Evolutionary conservation across 306 rosid genomes (phyloP), one percentile per base, ranked within the genome.

Genomic region (Quercus suber): DNA sequence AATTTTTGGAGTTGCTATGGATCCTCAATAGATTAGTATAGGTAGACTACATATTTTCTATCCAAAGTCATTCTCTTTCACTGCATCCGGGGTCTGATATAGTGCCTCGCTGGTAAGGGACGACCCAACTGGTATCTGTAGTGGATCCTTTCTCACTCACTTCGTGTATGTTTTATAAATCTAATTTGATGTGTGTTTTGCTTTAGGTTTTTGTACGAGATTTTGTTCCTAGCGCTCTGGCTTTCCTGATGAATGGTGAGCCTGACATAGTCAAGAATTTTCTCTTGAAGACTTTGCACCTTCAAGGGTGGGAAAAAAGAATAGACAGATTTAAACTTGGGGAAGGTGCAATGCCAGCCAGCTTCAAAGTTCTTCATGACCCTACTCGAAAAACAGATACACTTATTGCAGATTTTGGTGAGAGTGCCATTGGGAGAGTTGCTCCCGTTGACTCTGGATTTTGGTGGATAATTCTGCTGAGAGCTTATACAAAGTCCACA

Each of bases 391-490:
- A 91, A 73, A 84, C 94, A 57, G 98, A 93, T 76, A 89, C 92
- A 63, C 84, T 93, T 59, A 79, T 88, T 78, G 98, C 98, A 73
- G 98, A 93, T 88, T 93, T 93, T 79, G 98, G 98, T 19, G 98
- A 93, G 86, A 93, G 94, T 88, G 98, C 98, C 23, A 93, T 93
- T 56, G 98, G 98, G 79, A 88, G 98, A 87, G 98, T 93, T 73
- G 98, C 98, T 79, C 98, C 98, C 35, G 98, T 93, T 75, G 98
- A 93, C 85, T 93, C 98, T 70, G 98, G 98, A 61, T 93, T 93
- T 87, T 93, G 98, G 98, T 93, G 98, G 98, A 93, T 93, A 82
- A 93, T 93, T 80, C 78, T 93, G 72, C 98, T 93, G 45, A 92
- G 98, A 17, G 98, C 98, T 5, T 93, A 93, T 80, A 93, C 98